These are phyloP conservation scores for Cantharellus anzutake DNA, from an alignment of 768 basidiomycete genomes.

Conservation along the genomic window DNA sequence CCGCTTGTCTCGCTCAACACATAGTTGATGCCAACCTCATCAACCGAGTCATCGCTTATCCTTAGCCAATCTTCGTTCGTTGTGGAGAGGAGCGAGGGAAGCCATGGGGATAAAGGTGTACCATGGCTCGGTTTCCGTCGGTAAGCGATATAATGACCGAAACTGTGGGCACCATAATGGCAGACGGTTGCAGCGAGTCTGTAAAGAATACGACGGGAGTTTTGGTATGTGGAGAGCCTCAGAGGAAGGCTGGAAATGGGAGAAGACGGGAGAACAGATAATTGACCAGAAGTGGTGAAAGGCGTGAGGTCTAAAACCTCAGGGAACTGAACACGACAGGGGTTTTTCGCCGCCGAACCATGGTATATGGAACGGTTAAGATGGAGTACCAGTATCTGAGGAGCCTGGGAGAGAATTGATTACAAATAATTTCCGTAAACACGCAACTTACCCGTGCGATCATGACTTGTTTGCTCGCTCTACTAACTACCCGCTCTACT, in stretches of 20 bases:
- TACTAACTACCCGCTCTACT: constrained; percentile 57
- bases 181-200: constrained; percentile 73
- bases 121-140: constrained; percentile 44
- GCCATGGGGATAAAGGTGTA: not conserved
- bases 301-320: constrained; percentile 79
- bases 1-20: constrained; percentile 58
- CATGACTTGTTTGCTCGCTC: constrained; percentile 78
- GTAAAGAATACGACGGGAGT: constrained; percentile 52
- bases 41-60: constrained; percentile 70
- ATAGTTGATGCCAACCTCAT: constrained; percentile 52
- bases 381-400: constrained; percentile 70
- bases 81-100: not conserved
- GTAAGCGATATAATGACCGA: constrained; percentile 89
- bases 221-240: constrained; percentile 31
- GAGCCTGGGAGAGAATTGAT: constrained; percentile 33
- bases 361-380: constrained; percentile 82
- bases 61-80: constrained; percentile 48
- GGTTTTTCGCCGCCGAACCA: constrained; percentile 71
- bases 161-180: constrained; percentile 83
- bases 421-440: not conserved
- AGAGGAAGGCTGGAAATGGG: constrained; percentile 45
- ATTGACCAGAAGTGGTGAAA: constrained; percentile 64
- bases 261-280: constrained; percentile 47
- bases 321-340: constrained; percentile 60
- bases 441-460: constrained; percentile 54